A percentile compares a stretch with the other conserved stretches of the same genome.
phyloP scores from a whole-genome alignment of 768 basidiomycete genomes.

The Suillus cothurnatus region DNA sequence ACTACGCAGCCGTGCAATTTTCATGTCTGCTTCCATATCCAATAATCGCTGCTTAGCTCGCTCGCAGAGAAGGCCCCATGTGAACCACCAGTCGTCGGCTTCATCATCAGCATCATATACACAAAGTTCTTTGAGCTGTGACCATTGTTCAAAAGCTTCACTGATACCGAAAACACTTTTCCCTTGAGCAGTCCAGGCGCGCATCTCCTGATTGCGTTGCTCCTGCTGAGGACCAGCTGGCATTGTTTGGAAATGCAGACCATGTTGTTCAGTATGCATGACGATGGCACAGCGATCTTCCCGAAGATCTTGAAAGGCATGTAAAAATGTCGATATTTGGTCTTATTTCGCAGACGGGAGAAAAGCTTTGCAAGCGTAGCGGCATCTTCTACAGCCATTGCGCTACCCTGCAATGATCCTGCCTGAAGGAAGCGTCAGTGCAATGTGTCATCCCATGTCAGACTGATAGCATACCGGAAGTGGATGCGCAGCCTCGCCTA shows the following conservation, averaged over 20 bases:
- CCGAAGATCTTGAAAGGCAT: constrained; percentile 60
- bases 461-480: constrained; percentile 40
- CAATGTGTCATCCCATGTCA: neutral
- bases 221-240: constrained; percentile 46
- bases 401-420: constrained; percentile 52
- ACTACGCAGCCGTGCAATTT: constrained; percentile 1
- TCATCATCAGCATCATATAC: constrained; percentile 54
- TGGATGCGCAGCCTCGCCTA: constrained; percentile 64
- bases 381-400: constrained; percentile 62
- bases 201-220: constrained; percentile 44
- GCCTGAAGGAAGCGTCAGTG: constrained; percentile 38
- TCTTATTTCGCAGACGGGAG: constrained; percentile 47
- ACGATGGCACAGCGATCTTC: constrained; percentile 50
- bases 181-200: constrained; percentile 45
- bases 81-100: constrained; percentile 68
- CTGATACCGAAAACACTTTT: constrained; percentile 41
- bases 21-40: constrained; percentile 22
- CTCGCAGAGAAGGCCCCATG: constrained; percentile 52
- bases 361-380: constrained; percentile 62
- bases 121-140: constrained; percentile 51
- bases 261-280: constrained; percentile 46
- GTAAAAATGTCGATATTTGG: constrained; percentile 52
- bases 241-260: constrained; percentile 45
- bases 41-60: constrained; percentile 29
- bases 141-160: constrained; percentile 42